Conservation (phyloP, 2,329 filamentous ascomycete genomes). For the Ophiostoma sp. region DNA sequence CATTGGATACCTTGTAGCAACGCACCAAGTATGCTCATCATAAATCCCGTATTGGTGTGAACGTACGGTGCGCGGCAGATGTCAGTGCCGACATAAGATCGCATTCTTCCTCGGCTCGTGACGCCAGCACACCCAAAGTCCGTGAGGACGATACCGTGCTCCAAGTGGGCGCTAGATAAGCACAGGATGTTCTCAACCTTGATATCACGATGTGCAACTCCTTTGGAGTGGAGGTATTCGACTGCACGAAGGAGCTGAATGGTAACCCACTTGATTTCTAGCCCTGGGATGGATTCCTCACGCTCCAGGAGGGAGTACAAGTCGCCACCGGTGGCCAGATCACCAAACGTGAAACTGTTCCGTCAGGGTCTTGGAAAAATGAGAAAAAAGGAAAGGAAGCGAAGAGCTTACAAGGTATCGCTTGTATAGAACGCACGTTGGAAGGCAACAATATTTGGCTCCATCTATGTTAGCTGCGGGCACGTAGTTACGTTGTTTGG, state of each 20-base stretch:
- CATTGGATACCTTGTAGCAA: not conserved
- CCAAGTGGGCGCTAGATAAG: slow-evolving; percentile 46
- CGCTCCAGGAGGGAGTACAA: slow-evolving; percentile 51
- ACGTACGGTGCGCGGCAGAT: slow-evolving; percentile 54
- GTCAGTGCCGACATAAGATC: slow-evolving; percentile 47
- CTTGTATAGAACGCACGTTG: slow-evolving; percentile 52
- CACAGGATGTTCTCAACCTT: slow-evolving; percentile 58
- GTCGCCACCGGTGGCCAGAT: slow-evolving; percentile 58
- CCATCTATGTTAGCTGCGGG: slow-evolving; percentile 9
- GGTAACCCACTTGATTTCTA: slow-evolving; percentile 48
- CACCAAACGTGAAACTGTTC: slow-evolving; percentile 55
- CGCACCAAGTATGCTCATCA: not conserved
- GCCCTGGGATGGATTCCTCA: slow-evolving; percentile 41
- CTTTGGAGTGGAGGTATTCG: slow-evolving; percentile 50
- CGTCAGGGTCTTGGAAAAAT: slow-evolving; percentile 18
- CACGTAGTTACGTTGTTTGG: not conserved
- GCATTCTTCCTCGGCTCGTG: slow-evolving; percentile 45
- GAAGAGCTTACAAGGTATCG: slow-evolving; percentile 46
- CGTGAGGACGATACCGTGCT: slow-evolving; percentile 51
- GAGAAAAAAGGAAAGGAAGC: not conserved
- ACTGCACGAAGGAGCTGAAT: slow-evolving; percentile 50
- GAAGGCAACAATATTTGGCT: slow-evolving; percentile 58
- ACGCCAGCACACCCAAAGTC: slow-evolving; percentile 55
- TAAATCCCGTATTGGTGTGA: not conserved
- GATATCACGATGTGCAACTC: slow-evolving; percentile 54